phyloP scores from a whole-genome alignment of 495 filamentous ascomycete genomes.

The Talaromyces borbonicus region DNA sequence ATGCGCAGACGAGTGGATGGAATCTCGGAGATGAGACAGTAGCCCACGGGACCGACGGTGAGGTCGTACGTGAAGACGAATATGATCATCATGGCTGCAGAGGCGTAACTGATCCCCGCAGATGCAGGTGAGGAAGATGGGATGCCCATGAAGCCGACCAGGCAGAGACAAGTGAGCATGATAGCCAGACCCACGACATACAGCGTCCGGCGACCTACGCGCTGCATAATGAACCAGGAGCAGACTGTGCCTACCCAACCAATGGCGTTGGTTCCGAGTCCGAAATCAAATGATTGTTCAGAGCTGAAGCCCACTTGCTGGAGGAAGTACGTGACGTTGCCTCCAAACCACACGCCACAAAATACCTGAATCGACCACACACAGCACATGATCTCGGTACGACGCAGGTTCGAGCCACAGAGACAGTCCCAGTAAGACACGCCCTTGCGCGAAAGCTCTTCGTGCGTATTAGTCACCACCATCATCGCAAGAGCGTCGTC shows the following conservation, averaged over 20 bases:
- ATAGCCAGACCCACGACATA: conserved; percentile 52
- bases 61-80: conserved; percentile 53
- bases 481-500: conserved; percentile 50
- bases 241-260: conserved; percentile 40
- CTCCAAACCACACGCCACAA: conserved; percentile 21
- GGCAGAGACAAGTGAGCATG: conserved; percentile 46
- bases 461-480: conserved; percentile 27
- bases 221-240: conserved; percentile 41
- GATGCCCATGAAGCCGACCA: conserved; percentile 56
- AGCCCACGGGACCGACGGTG: conserved; percentile 61
- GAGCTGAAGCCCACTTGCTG: conserved; percentile 25
- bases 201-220: conserved; percentile 52
- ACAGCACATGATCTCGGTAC: conserved; percentile 29
- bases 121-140: conserved; percentile 30
- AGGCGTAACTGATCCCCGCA: conserved; percentile 1
- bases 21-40: conserved; percentile 59
- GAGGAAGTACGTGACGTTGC: conserved; percentile 34
- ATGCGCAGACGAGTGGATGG: conserved; percentile 55
- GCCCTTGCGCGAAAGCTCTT: conserved; percentile 18
- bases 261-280: conserved; percentile 30
- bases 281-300: conserved; percentile 18
- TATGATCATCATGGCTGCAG: conserved; percentile 42
- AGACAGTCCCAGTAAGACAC: conserved; percentile 31
- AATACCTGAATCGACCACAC: conserved; percentile 19
- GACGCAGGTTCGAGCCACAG: conserved; percentile 25